Base-by-base conservation (phyloP, 2,329 filamentous ascomycete genomes). In the Phyllosticta citriasiana region DNA sequence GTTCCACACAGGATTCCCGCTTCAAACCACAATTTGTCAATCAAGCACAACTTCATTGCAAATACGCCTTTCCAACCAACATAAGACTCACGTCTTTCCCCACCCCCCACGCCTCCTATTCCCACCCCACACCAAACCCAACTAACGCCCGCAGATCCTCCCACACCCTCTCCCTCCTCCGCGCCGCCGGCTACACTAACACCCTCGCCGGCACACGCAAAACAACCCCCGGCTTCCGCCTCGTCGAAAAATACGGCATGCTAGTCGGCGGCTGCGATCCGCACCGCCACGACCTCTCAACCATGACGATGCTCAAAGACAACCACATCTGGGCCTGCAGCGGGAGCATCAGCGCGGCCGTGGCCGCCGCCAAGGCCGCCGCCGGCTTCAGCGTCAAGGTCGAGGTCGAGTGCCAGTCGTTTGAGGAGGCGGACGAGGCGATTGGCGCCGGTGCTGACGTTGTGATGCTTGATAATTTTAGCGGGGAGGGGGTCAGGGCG, bases 251-350 rank as follows among this genome's bases (percentile, higher is more conserved):
- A 78, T 99, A 99, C 75, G 94, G 91, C 67, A 97, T 99, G 88
- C 79, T 97, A 24, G 88, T 96, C 16, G 94, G 93, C 61, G 94
- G 94, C 10, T 92, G 91, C 16, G 94, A 99, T 76, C 84, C 87
- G 2, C 94, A 99, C 74, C 82, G 94, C 33, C 90, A 96, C 76
- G 94, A 99, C 73, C 80, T 99, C 2, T 77, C 74, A 73, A 84
- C 87, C 65, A 97, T 99, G 94, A 92, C 92, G 61, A 99, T 99
- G 94, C 82, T 99, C 66, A 99, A 99, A 79, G 94, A 99, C 76
- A 99, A 99, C 76, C 94, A 99, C 76, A 88, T 99, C 62, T 97
- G 93, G 88, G 91, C 90, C 64, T 87, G 88, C 59, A 88, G 88
- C 53, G 77, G 87, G 60, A 88, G 88, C 53, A 97, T 99, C 73